These are phyloP conservation scores for Hyaloscypha hepaticicola DNA, from an alignment of 495 filamentous ascomycete genomes.

Conservation along the genomic window DNA sequence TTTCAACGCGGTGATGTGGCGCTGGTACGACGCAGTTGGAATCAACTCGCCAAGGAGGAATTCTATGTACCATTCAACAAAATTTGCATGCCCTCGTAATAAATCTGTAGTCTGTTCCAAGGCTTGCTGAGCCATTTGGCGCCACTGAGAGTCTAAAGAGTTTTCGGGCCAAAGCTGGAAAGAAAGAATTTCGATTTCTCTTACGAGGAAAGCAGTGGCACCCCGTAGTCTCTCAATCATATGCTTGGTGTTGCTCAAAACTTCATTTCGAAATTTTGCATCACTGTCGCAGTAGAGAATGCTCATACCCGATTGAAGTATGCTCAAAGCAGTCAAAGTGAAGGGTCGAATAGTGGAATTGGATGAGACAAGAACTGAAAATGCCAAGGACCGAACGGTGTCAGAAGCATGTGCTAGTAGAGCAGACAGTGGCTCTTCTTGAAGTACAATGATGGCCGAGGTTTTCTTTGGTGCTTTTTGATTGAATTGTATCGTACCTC, in stretches of 20 bases:
- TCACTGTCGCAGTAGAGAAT: constrained; percentile 80
- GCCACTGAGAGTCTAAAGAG: neutral
- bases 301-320: constrained; percentile 59
- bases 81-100: constrained; percentile 49
- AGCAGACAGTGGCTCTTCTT: constrained; percentile 42
- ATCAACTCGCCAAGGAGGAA: constrained; percentile 72
- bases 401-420: constrained; percentile 63
- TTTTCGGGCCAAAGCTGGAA: constrained; percentile 11
- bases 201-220: constrained; percentile 43
- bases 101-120: constrained; percentile 1
- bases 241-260: constrained; percentile 63
- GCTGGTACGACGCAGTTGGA: constrained; percentile 78
- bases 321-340: constrained; percentile 52
- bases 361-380: constrained; percentile 72
- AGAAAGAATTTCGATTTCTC: constrained; percentile 32
- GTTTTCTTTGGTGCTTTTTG: constrained; percentile 18
- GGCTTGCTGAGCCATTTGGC: constrained; percentile 2
- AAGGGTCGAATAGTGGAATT: constrained; percentile 70
- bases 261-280: constrained; percentile 74
- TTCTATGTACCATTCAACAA: constrained; percentile 65
- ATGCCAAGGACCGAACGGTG: constrained; percentile 66
- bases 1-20: constrained; percentile 77
- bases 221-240: constrained; percentile 65
- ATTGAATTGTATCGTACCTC: constrained; percentile 17
- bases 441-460: constrained; percentile 35